Base-by-base conservation (phyloP, 2,329 filamentous ascomycete genomes). In the Xylaria sp. region DNA sequence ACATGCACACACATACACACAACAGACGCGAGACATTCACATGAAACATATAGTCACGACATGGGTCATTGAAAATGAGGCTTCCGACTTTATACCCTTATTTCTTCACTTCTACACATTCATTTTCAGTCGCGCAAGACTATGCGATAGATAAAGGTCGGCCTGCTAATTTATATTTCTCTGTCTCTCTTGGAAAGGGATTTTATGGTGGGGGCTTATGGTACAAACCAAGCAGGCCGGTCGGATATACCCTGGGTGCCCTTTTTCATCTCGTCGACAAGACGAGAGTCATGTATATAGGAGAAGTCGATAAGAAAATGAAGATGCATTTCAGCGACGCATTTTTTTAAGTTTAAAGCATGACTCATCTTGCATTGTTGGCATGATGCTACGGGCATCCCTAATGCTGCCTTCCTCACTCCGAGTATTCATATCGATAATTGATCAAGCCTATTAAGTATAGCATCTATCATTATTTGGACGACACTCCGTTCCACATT, bases 211-310 rank as follows among this genome's bases (percentile, higher is more conserved):
- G 41, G 58, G 51, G 44, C 50, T 51, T 44, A 5, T 37, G 39
- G 39, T 50, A 37, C 48, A 31, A 44, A 44, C 52, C 34, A 52
- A 59, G 51, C 59, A 69, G 69, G 52, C 20, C 55, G 66, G 69
- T 71, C 62, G 69, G 64, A 73, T 69, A 69, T 69, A 72, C 63
- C 66, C 69, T 37, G 52, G 52, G 52, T 55, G 7, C 34, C 60
- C 28, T n/a, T 57, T 65, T 50, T 58, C 25, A 20, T 13, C 55
- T 60, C 55, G 37, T 48, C 31, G 7, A 2, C 28, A 15, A 34
- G 37, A 48, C 18, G 52, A 51, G 59, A 9, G 52, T 25, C 39
- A 7, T 71, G 70, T 70, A 72, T 58, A 72, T 70, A 71, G 67
- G 50, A 41, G 67, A 51, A 41, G 65, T 64, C 7, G 10, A 15